Conservation (phyloP, 1,284 basidiomycete species). For the Irpex rosettiformis region DNA sequence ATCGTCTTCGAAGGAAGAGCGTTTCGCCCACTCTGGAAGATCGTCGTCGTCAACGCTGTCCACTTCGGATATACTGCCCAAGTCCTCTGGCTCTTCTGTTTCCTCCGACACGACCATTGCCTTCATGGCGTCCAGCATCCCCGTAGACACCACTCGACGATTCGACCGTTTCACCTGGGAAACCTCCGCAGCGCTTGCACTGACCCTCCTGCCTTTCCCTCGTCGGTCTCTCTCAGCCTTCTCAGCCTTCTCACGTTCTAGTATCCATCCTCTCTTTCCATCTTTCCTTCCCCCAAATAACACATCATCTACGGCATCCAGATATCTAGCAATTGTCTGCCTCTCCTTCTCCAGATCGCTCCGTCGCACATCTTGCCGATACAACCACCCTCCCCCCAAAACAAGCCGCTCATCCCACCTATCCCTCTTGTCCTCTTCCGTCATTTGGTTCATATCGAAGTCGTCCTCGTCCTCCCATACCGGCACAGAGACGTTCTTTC, state of each 20-base stretch:
- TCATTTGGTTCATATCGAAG: slow-evolving; percentile 32
- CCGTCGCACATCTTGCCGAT: slow-evolving; percentile 60
- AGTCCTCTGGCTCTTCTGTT: slow-evolving; percentile 46
- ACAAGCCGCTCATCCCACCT: slow-evolving; percentile 78
- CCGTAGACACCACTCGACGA: slow-evolving; percentile 51
- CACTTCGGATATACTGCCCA: slow-evolving; percentile 40
- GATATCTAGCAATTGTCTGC: slow-evolving; percentile 52
- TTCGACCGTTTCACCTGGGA: slow-evolving; percentile 22
- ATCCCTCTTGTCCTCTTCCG: slow-evolving; percentile 56
- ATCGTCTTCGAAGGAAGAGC: slow-evolving; percentile 48
- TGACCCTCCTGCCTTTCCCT: slow-evolving; percentile 42
- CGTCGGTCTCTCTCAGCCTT: slow-evolving; percentile 35
- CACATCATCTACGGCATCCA: slow-evolving; percentile 71
- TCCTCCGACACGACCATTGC: slow-evolving; percentile 53
- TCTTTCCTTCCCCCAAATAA: slow-evolving; percentile 59
- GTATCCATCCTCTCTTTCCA: slow-evolving; percentile 53
- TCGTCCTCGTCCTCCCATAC: slow-evolving; percentile 78
- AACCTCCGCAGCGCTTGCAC: slow-evolving; percentile 41
- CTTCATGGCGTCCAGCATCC: slow-evolving; percentile 48
- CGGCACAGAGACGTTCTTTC: slow-evolving; percentile 58
- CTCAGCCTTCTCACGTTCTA: slow-evolving; percentile 43
- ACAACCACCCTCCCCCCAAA: slow-evolving; percentile 76
- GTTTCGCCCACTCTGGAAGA: slow-evolving; percentile 73
- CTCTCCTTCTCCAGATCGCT: slow-evolving; percentile 55
- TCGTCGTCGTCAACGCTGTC: slow-evolving; percentile 58